Base-by-base conservation (phyloP, 208 protist genomes). In the Trypanosoma scelopori region DNA sequence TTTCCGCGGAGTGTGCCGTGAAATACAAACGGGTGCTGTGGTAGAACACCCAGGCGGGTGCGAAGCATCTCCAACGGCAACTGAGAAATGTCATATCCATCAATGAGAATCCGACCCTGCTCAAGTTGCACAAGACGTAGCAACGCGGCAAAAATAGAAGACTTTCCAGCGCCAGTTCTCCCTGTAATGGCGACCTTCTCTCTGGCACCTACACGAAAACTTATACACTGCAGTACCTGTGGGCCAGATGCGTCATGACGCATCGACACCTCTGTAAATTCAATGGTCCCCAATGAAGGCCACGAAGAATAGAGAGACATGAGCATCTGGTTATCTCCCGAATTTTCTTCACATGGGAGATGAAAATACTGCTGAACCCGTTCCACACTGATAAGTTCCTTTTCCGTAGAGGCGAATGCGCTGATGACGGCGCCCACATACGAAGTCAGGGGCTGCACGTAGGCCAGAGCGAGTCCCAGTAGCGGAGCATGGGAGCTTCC, bases 131-230 rank as follows among this genome's bases (percentile, higher is more conserved):
- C 42, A 52, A 78, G 67, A 15, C 77, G 58, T 22, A 85, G 59
- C 39, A 85, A 52, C n/a, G 71, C 75, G 56, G 27, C n/a, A 68
- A 86, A 66, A 49, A 87, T 62, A 39, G 77, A 82, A 35, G 72
- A 73, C 63, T 89, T 89, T 0, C 82, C 82, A 20, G 68, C 60
- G n/a, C 85, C 85, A 13, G 82, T 82, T 25, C 67, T 25, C 20
- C 85, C 83, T 25, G 79, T 61, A 41, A 91, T 55, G n/a, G 49
- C 63, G 15, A 87, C 51, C 50, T 88, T 91, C 51, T 89, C 72
- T 28, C 72, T 76, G 20, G 55, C 49, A 7, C 43, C 23, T 15
- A 91, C 62, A 25, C 27, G 20, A 53, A 75, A 71, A 30, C 27
- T 67, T 2, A 90, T 45, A 27, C 28, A 28, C 5, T 58, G 51